Evolutionary conservation across 1,284 basidiomycete genomes (phyloP), one percentile per base, ranked within the genome.

Genomic region (Trichosporon faecale): DNA sequence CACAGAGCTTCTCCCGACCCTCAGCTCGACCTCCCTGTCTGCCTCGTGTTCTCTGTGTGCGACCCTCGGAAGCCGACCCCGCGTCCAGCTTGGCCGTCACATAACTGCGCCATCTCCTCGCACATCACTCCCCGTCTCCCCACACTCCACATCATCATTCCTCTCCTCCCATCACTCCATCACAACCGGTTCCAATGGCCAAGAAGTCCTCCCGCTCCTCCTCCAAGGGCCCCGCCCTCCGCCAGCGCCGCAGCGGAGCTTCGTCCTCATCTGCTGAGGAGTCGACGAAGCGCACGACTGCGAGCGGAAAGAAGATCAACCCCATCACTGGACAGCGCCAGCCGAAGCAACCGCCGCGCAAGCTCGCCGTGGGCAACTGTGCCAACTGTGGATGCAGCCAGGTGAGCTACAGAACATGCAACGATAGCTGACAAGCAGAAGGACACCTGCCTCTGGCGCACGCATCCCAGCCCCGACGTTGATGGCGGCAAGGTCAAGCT

Each of bases 361-460:
- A 66, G 18, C 68, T 72, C 31, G 68, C 68, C 18, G 29, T 25
- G 3, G 70, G 70, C 27, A 37, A 57, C 33, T 72, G 70, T 46
- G 18, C 29, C 46, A 72, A 72, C 67, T 72, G 70, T 21, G 60
- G 64, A 1, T 72, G 70, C 44, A 44, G 61, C 29, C 60, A 72
- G 68, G 70, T 72, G 64, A 61, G 70, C 18, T 33, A 12, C 5
- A 12, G 16, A 8, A 12, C 44, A 4, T 25, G 11, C 9, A 6
- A 11, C 11, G 9, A n/a, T 7, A 14, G 23, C 60, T 68, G 21
- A 68, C 44, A 12, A 16, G 37, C n/a, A 69, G 68, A 57, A n/a
- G 21, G 46, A 69, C 9, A 69, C 68, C 18, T 37, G 27, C 2
- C 55, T 69, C 46, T 69, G 68, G 68, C 68, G 68, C 40, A 37